Conservation (phyloP, 164 flowering plant species). For the Kingdonia uniflora region DNA sequence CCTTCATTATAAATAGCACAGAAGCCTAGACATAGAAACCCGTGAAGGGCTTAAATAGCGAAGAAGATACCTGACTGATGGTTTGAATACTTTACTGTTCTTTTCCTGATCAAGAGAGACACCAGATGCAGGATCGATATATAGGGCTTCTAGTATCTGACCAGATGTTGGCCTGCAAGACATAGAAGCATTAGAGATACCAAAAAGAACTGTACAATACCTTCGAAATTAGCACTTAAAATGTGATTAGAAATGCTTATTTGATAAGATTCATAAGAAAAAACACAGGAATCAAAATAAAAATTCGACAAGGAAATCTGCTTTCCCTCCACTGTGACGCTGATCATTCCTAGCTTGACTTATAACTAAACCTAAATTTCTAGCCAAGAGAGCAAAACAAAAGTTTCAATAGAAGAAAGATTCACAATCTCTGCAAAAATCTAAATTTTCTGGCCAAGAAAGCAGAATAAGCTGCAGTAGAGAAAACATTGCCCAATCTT, state of each 20-base stretch:
- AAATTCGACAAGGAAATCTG: neutral
- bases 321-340: conserved; percentile 25
- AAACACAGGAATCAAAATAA: conserved; percentile 14
- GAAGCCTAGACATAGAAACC: neutral
- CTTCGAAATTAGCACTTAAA: conserved; percentile 9
- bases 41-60: neutral
- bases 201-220: conserved; percentile 3
- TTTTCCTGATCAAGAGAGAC: conserved; percentile 73
- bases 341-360: conserved; percentile 27
- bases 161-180: conserved; percentile 82
- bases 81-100: conserved; percentile 40
- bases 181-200: conserved; percentile 30
- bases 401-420: too few species aligned
- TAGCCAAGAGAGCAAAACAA: conserved; percentile 36
- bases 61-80: conserved; percentile 47
- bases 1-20: neutral
- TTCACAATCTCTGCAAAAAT: too few species aligned
- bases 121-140: conserved; percentile 96
- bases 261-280: conserved; percentile 8
- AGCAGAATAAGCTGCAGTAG: conserved; percentile 63
- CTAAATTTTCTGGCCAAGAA: conserved; percentile 26
- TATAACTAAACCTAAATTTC: conserved; percentile 43
- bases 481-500: conserved; percentile 85
- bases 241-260: conserved; percentile 4
- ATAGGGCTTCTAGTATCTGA: conserved; percentile 88